Base-by-base conservation (phyloP, 1,284 basidiomycete species). In the Pseudozyma tsukubaensis region DNA sequence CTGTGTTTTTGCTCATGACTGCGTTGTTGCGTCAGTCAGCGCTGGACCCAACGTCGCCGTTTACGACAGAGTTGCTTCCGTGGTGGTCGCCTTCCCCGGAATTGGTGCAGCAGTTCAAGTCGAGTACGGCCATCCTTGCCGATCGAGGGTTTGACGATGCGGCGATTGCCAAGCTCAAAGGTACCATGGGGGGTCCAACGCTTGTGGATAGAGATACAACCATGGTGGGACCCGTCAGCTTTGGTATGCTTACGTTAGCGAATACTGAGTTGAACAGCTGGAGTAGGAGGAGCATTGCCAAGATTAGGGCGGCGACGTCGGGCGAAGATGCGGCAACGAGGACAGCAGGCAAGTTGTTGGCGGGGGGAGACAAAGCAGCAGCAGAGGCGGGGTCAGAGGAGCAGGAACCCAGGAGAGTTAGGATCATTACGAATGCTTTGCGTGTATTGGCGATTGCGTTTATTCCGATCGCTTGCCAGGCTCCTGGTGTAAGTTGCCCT, bases 401-500 rank as follows among this genome's bases (percentile, higher is more conserved):
- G 18, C 19, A 45, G 11, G 79, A 78, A 36, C 67, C 79, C 4
- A 47, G 73, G 34, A 67, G 79, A n/a, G 55, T 59, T 2, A 88
- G 88, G 68, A 84, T 91, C 37, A 86, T 92, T 53, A 91, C 90
- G 76, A 88, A 88, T 8, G 85, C 85, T 1, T 84, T 94, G 68
- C 86, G 92, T 44, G 83, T 88, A 1, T 81, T 90, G 36, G 90
- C 92, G 0, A 87, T 95, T 32, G 87, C 87, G 14, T 89, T 93
- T 63, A 93, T 94, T 54, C 86, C 92, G 21, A 85, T 94, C 36
- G 91, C 91, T n/a, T 88, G 90, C 16, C 85, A 92, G 82, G 89
- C 91, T 19, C 93, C 93, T 50, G 91, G 92, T 67, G 93, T 94
- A 82, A 74, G 89, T 86, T 49, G 19, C 50, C 36, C 3, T 11